phyloP scores from a whole-genome alignment of 2,329 filamentous ascomycete species.

The Cytospora piceae region DNA sequence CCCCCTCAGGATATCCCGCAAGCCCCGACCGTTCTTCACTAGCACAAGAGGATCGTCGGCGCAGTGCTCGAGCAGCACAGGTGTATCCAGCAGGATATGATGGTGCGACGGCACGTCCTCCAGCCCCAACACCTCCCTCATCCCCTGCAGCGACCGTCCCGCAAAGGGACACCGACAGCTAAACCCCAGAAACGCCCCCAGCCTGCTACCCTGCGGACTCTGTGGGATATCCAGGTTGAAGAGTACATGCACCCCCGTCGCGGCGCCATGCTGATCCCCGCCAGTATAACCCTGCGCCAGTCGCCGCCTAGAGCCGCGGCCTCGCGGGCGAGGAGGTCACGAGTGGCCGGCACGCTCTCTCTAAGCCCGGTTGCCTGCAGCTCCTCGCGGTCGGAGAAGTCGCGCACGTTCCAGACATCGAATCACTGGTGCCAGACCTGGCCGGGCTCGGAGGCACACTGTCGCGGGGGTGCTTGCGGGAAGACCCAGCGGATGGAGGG shows the following conservation, averaged over 20 bases:
- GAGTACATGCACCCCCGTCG: conserved; percentile 36
- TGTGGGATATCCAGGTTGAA: conserved; percentile 41
- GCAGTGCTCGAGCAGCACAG: conserved; percentile 50
- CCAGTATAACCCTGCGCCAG: conserved; percentile 32
- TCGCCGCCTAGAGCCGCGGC: not conserved
- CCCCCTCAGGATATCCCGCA: conserved; percentile 39
- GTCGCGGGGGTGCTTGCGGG: conserved; percentile 33
- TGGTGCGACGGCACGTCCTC: conserved; percentile 34
- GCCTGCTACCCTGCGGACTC: not conserved
- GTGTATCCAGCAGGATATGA: conserved; percentile 43
- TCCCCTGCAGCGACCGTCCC: conserved; percentile 33
- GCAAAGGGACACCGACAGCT: conserved; percentile 15
- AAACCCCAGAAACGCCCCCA: conserved; percentile 45
- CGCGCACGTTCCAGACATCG: conserved; percentile 54
- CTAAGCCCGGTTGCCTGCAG: not conserved
- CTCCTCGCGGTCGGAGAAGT: conserved; percentile 43
- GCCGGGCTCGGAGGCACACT: conserved; percentile 31
- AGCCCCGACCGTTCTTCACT: conserved; percentile 41
- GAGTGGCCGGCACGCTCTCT: not conserved
- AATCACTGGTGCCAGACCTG: conserved; percentile 31
- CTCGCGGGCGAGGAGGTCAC: not conserved
- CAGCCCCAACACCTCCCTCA: conserved; percentile 40
- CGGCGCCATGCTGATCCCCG: conserved; percentile 21
- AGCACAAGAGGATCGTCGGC: conserved; percentile 47
- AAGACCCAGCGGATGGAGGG: conserved; percentile 38